These are phyloP conservation scores for Penicillium sp. DNA, from an alignment of 2,329 filamentous ascomycete genomes.

Conservation along the genomic window DNA sequence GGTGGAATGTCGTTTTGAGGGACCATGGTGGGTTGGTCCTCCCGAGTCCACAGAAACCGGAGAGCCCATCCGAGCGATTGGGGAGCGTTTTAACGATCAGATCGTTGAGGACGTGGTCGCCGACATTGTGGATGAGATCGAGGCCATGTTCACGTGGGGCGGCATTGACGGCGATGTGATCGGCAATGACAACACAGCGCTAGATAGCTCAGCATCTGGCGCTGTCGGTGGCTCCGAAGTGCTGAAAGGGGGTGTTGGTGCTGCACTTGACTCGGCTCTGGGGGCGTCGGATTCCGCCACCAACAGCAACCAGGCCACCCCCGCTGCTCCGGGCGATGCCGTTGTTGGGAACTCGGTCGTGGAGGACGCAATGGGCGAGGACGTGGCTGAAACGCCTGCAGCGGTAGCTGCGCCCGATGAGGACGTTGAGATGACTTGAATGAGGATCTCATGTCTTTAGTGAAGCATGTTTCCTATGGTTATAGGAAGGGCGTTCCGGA, in stretches of 20 bases:
- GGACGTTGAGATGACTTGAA: slow-evolving; percentile 31
- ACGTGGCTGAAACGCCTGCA: slow-evolving; percentile 19
- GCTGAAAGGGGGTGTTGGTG: slow-evolving; percentile 29
- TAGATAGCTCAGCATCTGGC: slow-evolving; percentile 23
- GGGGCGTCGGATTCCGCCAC: slow-evolving; percentile 19
- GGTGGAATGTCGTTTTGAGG: slow-evolving; percentile 89
- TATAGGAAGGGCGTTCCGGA: too few species aligned
- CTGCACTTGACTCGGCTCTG: slow-evolving; percentile 26
- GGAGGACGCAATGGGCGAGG: slow-evolving; percentile 25
- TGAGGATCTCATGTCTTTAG: too few species aligned
- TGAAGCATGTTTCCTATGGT: neutral
- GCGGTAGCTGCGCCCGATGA: slow-evolving; percentile 19
- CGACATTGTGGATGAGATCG: slow-evolving; percentile 89
- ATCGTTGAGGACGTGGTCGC: slow-evolving; percentile 91
- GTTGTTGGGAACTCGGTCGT: slow-evolving; percentile 12
- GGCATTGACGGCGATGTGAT: slow-evolving; percentile 33
- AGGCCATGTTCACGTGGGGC: slow-evolving; percentile 61
- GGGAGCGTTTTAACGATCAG: slow-evolving; percentile 82
- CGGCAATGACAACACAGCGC: slow-evolving; percentile 19
- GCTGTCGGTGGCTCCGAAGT: slow-evolving; percentile 31
- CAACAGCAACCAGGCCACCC: slow-evolving; percentile 21
- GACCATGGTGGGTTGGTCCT: slow-evolving; percentile 85
- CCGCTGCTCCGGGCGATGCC: slow-evolving; percentile 8
- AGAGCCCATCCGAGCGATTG: slow-evolving; percentile 53
- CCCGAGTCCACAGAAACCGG: slow-evolving; percentile 47